These are phyloP conservation scores for Daucus carota DNA, from an alignment of 129 eudicot genomes.

Conservation along the genomic window DH1_v3.0 NC_030384.2:37261501-37262000, in stretches of 20 bases:
- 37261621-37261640: conserved; percentile 27
- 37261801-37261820: background rate
- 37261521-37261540: background rate
- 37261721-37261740: background rate
- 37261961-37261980: background rate
- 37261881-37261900: background rate
- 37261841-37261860: background rate
- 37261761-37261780: background rate
- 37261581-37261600: background rate
- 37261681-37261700: background rate
- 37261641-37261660: conserved; percentile 53
- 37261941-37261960: background rate
- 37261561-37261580: background rate
- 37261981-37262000: background rate
- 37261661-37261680: background rate
- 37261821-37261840: background rate
- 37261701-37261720: background rate
- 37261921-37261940: background rate
- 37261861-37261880: background rate
- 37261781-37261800: background rate
- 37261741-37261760: background rate
- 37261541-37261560: background rate
- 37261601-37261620: conserved; percentile 80
- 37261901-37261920: background rate
- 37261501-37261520: background rate